A percentile compares a stretch with the other conserved stretches of the same genome.
Conservation (phyloP, 2,329 filamentous ascomycete genomes). For the Pseudocercospora fuligena region DNA sequence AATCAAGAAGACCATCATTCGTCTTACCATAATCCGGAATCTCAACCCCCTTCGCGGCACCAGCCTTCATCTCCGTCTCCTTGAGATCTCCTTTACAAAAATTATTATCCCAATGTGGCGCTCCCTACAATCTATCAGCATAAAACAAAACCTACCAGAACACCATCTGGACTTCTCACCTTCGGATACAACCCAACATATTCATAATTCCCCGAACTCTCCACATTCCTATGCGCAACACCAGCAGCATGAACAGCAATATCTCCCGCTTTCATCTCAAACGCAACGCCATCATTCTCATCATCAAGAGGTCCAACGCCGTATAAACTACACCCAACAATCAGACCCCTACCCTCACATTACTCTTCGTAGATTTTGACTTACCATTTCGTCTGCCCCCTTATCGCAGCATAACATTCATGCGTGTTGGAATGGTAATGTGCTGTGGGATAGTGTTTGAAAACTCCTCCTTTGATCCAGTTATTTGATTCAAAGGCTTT, state of each 20-base stretch:
- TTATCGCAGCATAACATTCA: conserved; percentile 34
- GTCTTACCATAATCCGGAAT: conserved; percentile 20
- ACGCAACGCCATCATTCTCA: conserved; percentile 14
- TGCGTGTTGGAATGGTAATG: conserved; percentile 37
- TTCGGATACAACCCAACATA: conserved; percentile 37
- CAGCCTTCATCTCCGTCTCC: conserved; percentile 23
- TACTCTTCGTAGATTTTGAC: too few species aligned
- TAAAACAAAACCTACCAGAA: neutral
- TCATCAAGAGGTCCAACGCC: conserved; percentile 21
- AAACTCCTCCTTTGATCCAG: conserved; percentile 34
- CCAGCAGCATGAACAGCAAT: conserved; percentile 30
- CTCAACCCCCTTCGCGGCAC: conserved; percentile 10
- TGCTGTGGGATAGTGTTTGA: conserved; percentile 30
- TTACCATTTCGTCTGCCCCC: conserved; percentile 26
- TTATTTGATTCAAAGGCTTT: conserved; percentile 29
- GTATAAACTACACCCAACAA: conserved; percentile 13
- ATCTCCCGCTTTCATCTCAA: conserved; percentile 24
- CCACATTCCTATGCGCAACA: conserved; percentile 34
- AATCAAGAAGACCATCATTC: neutral
- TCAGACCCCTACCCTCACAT: too few species aligned
- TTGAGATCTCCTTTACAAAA: conserved; percentile 33
- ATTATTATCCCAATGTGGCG: conserved; percentile 36
- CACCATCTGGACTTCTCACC: conserved; percentile 14
- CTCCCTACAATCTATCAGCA: conserved; percentile 2
- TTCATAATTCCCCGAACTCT: conserved; percentile 33